Percentiles rank a stretch among this genome's conserved stretches.
These are phyloP conservation scores for Lichtheimia hyalospora DNA, from an alignment of 371 early-diverging fungal genomes.

Conservation along the genomic window DNA sequence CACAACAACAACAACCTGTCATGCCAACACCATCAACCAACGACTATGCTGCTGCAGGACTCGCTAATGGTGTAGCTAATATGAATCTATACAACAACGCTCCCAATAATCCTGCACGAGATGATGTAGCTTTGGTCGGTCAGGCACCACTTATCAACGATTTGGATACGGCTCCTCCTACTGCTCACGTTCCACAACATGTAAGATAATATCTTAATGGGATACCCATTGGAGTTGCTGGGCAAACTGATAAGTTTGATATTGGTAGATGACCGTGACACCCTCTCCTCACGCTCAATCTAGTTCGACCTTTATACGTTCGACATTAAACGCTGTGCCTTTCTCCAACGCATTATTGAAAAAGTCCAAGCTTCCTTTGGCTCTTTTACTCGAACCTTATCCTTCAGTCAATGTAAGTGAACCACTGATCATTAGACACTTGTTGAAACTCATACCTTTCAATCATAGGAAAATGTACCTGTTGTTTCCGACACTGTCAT, in stretches of 20 bases:
- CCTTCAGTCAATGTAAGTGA: slow-evolving; percentile 41
- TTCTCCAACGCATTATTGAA: slow-evolving; percentile 58
- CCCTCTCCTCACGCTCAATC: slow-evolving; percentile 46
- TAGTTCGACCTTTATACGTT: slow-evolving; percentile 59
- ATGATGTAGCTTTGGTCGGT: slow-evolving; percentile 46
- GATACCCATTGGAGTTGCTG: no score
- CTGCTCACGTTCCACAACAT: slow-evolving; percentile 40
- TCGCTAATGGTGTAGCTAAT: slow-evolving; percentile 25
- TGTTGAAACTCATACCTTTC: background rate
- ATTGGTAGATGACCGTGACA: slow-evolving; percentile 40
- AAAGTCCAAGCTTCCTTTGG: slow-evolving; percentile 78
- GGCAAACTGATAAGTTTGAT: no score
- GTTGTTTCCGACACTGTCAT: slow-evolving; percentile 70
- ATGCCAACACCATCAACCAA: background rate
- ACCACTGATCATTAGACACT: no score
- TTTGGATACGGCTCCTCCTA: slow-evolving; percentile 39
- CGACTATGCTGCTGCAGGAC: slow-evolving; percentile 5
- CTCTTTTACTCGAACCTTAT: slow-evolving; percentile 73
- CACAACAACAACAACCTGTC: slow-evolving; percentile 3
- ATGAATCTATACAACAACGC: slow-evolving; percentile 20
- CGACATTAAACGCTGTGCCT: slow-evolving; percentile 78
- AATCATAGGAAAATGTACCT: slow-evolving; percentile 55
- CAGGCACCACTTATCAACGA: slow-evolving; percentile 53
- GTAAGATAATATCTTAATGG: slow-evolving; percentile 15
- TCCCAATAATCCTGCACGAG: slow-evolving; percentile 6